Base-by-base conservation (phyloP, 805 yeast species). In the Teunomyces atbi region DNA sequence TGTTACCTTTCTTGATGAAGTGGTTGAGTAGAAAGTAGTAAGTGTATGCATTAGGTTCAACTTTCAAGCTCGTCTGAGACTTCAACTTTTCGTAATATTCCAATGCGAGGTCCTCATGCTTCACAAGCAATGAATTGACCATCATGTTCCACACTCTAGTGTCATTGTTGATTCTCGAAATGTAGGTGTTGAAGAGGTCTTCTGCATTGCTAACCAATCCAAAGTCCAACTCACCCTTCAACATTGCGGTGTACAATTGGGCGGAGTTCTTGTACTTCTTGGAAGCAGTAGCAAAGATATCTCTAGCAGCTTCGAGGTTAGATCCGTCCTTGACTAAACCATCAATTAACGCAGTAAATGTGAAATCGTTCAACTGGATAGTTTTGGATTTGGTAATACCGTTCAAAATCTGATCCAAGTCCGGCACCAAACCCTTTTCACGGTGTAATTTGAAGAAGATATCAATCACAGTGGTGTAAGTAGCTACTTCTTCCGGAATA, bases 401-500 rank as follows among this genome's bases (percentile, higher is more conserved):
- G 1, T 58, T 48, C 33, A 82, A 61, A 47, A 79, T 60, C 5
- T 59, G 59, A 8, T 65, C 69, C 19, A 77, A 62, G 29, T 71
- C 63, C 6, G 81, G 74, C 1, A 64, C 55, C 47, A 65, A 60
- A 7, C 80, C 81, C 29, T 74, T 68, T n/a, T 65, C 66, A 33
- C 64, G 64, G 28, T 72, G 66, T 29, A 65, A 46, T 57, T 79
- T 80, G 65, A 83, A 71, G 51, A 75, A 69, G 44, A 74, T 62
- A 55, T 83, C 82, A 44, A 84, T 71, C 19, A 83, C 64, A 29
- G 78, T 74, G 3, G 90, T 77, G 62, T 79, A 79, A 2, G 91
- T 83, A 13, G 81, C 81, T 39, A 81, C 70, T 58, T 82, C 87
- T 21, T 85, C 84, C 30, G 69, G 56, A 19, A 83, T 61, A 3